Evolutionary conservation across 495 filamentous ascomycete species (phyloP).

Genomic region (Cenococcum geophilum): DNA sequence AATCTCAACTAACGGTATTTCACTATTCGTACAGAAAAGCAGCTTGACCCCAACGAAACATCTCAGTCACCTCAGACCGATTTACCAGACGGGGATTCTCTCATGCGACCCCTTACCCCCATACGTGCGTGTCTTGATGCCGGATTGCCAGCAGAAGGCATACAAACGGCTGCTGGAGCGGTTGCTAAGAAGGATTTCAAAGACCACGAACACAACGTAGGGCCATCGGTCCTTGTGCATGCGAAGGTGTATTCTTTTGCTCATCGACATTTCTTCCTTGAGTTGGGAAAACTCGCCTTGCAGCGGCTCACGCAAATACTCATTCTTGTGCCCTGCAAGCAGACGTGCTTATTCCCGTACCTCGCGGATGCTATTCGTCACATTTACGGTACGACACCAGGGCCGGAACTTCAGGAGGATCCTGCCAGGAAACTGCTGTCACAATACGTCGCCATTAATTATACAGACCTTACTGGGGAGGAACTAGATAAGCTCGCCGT

Average conservation of each 20-base stretch:
- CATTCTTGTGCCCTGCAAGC: neutral
- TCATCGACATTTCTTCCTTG: neutral
- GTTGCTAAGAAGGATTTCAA: neutral
- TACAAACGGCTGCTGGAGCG: neutral
- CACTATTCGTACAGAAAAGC: neutral
- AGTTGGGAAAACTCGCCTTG: neutral
- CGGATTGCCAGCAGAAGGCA: neutral
- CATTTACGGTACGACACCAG: neutral
- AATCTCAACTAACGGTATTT: neutral
- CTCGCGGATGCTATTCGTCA: neutral
- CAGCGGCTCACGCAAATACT: neutral
- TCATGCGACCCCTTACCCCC: neutral
- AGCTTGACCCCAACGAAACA: neutral
- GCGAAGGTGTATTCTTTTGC: neutral
- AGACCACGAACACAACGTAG: neutral
- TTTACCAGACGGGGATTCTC: neutral
- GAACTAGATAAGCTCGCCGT: neutral
- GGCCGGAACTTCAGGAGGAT: neutral
- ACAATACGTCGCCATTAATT: neutral
- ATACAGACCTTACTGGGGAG: neutral
- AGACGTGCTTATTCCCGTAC: neutral
- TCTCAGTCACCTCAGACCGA: neutral
- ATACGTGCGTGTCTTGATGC: neutral
- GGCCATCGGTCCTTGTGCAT: neutral
- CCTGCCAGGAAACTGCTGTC: neutral